Evolutionary conservation across 139 green algal genomes (phyloP).

Genomic region (Chlorella sp.): DNA sequence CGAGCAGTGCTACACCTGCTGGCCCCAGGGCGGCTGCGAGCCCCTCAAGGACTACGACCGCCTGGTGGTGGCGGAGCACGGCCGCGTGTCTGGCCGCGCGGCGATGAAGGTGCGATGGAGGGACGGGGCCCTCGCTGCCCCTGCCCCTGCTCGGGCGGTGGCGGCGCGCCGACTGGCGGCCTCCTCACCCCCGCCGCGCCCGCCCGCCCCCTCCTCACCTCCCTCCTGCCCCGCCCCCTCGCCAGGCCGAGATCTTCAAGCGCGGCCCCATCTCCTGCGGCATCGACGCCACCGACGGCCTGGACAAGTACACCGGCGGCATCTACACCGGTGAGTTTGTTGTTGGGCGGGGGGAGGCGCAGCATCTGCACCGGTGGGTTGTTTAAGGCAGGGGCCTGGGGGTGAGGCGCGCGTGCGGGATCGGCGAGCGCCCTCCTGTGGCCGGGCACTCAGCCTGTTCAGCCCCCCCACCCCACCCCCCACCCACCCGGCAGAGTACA

Average conservation of each 20-base stretch:
- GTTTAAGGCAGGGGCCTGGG: too few relatives aligned
- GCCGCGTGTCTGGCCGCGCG: constrained; percentile 54
- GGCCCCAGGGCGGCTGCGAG: constrained; percentile 46
- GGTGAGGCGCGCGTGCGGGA: too few relatives aligned
- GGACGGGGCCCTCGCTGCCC: too few relatives aligned
- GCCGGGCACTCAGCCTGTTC: neutral
- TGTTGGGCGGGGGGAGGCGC: neutral
- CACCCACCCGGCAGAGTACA: constrained; percentile 46
- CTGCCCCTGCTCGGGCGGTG: too few relatives aligned
- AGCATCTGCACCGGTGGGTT: too few relatives aligned
- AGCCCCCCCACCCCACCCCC: too few relatives aligned
- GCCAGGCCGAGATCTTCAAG: constrained; percentile 84
- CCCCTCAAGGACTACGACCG: constrained; percentile 57
- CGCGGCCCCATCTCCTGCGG: constrained; percentile 86
- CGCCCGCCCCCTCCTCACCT: too few relatives aligned
- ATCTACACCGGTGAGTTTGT: constrained; percentile 17
- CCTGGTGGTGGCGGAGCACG: constrained; percentile 64
- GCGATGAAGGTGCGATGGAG: too few relatives aligned
- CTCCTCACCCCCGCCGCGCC: too few relatives aligned
- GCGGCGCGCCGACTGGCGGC: too few relatives aligned
- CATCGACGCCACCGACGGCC: constrained; percentile 75
- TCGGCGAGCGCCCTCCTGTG: too few relatives aligned
- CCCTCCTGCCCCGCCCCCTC: too few relatives aligned
- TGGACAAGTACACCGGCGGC: constrained; percentile 67
- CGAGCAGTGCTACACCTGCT: constrained; percentile 83